phyloP scores from a whole-genome alignment of 2,329 filamentous ascomycete species.

The Zalaria sp. region DNA sequence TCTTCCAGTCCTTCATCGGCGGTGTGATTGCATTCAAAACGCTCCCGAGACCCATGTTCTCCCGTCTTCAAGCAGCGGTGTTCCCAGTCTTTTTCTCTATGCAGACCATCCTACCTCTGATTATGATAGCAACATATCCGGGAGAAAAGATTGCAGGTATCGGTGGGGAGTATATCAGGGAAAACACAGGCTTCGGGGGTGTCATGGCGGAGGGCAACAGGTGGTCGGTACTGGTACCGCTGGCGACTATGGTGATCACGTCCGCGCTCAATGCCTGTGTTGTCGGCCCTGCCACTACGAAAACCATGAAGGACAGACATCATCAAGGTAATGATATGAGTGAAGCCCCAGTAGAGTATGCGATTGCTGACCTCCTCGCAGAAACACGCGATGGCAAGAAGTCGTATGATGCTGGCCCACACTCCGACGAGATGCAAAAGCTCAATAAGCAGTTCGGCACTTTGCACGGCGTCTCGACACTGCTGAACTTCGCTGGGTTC shows the following conservation, averaged over 20 bases:
- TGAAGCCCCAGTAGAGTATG: too few species aligned
- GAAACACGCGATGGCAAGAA: constrained; percentile 84
- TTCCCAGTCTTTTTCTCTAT: constrained; percentile 85
- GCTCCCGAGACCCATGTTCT: constrained; percentile 69
- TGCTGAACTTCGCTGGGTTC: constrained; percentile 63
- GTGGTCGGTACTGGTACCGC: constrained; percentile 51
- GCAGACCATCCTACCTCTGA: constrained; percentile 59
- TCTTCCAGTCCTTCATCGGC: constrained; percentile 73
- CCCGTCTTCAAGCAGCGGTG: constrained; percentile 60
- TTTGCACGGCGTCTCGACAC: constrained; percentile 67
- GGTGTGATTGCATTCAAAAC: constrained; percentile 63
- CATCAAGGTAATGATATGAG: constrained; percentile 51
- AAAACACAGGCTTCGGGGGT: constrained; percentile 14
- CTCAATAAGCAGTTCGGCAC: constrained; percentile 67
- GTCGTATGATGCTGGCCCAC: constrained; percentile 62
- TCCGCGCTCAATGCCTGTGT: constrained; percentile 57
- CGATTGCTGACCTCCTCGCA: constrained; percentile 11
- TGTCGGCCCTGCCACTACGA: constrained; percentile 61
- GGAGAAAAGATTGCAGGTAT: constrained; percentile 28
- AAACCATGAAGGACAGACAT: constrained; percentile 60
- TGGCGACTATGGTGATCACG: constrained; percentile 55
- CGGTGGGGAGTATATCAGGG: constrained; percentile 10
- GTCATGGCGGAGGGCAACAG: constrained; percentile 47
- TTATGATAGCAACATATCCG: constrained; percentile 70
- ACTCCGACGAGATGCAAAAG: constrained; percentile 69